These are phyloP conservation scores for Forsythia viridissima DNA, from an alignment of 257 asterid species.

Conservation along the genomic window DNA sequence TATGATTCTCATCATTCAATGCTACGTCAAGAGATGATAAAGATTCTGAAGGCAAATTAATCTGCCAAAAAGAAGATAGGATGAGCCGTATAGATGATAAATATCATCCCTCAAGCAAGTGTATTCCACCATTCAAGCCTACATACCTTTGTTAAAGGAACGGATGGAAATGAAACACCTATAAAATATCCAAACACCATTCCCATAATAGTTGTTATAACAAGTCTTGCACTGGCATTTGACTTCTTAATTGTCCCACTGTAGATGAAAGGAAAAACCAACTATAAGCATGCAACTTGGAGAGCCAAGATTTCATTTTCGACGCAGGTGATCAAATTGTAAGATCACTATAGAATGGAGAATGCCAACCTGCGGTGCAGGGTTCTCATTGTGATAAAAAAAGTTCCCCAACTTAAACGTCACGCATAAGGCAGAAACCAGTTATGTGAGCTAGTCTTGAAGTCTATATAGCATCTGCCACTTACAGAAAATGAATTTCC, in stretches of 20 bases:
- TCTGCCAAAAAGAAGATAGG: conserved; percentile 30
- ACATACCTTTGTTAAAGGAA: conserved; percentile 45
- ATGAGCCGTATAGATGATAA: neutral
- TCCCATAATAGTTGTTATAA: conserved; percentile 49
- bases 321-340: neutral
- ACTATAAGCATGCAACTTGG: neutral
- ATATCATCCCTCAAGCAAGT: neutral
- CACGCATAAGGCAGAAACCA: conserved; percentile 31
- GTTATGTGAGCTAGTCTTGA: conserved; percentile 27
- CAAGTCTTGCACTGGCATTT: conserved; percentile 35
- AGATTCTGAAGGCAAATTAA: conserved; percentile 44
- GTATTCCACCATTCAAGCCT: neutral
- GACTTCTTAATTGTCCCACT: conserved; percentile 48
- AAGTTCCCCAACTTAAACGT: conserved; percentile 32
- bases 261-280: conserved; percentile 14
- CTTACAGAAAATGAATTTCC: conserved; percentile 5
- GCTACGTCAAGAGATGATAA: conserved; percentile 44
- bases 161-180: conserved; percentile 48
- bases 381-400: conserved; percentile 43
- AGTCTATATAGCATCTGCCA: conserved; percentile 30
- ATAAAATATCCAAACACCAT: conserved; percentile 53
- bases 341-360: neutral
- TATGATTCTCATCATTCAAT: conserved; percentile 25
- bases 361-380: conserved; percentile 40
- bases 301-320: neutral